Evolutionary conservation across 2,329 filamentous ascomycete species (phyloP).

Genomic region (Penicillium sp.): DNA sequence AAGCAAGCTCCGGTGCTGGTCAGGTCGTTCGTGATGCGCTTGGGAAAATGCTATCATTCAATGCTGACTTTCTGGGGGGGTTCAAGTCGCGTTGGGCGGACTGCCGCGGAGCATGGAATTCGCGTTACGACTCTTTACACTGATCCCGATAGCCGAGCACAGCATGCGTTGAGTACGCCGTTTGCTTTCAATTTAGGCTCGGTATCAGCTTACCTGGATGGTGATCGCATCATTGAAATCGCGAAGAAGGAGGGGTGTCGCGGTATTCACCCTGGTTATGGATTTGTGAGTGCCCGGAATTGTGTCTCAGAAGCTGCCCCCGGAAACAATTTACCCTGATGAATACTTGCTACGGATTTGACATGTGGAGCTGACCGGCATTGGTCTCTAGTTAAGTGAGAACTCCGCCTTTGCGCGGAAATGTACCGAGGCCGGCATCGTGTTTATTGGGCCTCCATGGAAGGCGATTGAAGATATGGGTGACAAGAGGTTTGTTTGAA

Average conservation of each 20-base stretch:
- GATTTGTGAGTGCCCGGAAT: conserved; percentile 52
- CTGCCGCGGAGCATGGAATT: conserved; percentile 82
- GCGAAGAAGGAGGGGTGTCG: conserved; percentile 82
- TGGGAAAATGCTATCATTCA: too few species aligned
- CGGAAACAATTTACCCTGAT: too few species aligned
- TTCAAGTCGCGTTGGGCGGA: conserved; percentile 69
- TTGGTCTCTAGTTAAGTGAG: conserved; percentile 60
- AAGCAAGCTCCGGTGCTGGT: too few species aligned
- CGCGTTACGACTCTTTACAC: conserved; percentile 93
- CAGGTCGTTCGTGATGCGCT: too few species aligned
- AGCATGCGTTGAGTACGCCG: conserved; percentile 80
- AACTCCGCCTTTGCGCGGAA: conserved; percentile 84
- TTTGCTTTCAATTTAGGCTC: conserved; percentile 78
- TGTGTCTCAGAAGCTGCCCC: background rate
- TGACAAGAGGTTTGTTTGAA: conserved; percentile 63
- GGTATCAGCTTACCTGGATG: conserved; percentile 83
- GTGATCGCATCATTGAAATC: conserved; percentile 81
- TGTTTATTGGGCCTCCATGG: conserved; percentile 86
- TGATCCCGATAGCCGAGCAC: conserved; percentile 76
- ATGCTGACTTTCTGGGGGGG: too few species aligned
- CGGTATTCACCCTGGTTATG: conserved; percentile 93
- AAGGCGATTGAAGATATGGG: conserved; percentile 78
- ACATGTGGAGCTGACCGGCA: conserved; percentile 1
- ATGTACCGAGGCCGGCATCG: conserved; percentile 81
- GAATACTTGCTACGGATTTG: background rate